These are phyloP conservation scores for Phytophthora cryptogea DNA, from an alignment of 352 stramenopile genomes.

Conservation along the genomic window DNA sequence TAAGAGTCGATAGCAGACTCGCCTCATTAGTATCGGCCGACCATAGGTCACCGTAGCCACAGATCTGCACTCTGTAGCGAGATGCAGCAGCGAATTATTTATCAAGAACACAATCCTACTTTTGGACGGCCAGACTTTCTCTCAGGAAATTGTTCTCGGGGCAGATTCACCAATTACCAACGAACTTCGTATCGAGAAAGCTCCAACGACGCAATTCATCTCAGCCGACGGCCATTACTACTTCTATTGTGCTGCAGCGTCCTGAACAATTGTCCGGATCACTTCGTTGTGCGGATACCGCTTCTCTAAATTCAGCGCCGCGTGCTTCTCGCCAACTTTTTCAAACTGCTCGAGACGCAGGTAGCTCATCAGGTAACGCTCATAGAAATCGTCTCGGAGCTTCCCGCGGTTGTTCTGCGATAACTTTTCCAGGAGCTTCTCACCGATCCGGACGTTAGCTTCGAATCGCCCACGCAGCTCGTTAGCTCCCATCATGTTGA, in stretches of 20 bases:
- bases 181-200: too few species aligned
- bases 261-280: slow-evolving; percentile 38
- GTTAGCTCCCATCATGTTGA: slow-evolving; percentile 42
- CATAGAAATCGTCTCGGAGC: slow-evolving; percentile 41
- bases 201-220: too few species aligned
- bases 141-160: background rate
- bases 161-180: too few species aligned
- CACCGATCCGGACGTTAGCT: slow-evolving; percentile 34
- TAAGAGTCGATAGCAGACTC: slow-evolving; percentile 13
- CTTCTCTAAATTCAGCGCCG: slow-evolving; percentile 25
- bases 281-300: slow-evolving; percentile 42
- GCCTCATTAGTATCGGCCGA: slow-evolving; percentile 8
- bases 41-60: slow-evolving; percentile 5
- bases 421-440: slow-evolving; percentile 34
- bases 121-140: slow-evolving; percentile 6
- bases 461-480: slow-evolving; percentile 39
- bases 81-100: slow-evolving; percentile 25
- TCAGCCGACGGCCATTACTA: slow-evolving; percentile 2
- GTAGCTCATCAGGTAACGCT: slow-evolving; percentile 46
- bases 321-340: slow-evolving; percentile 30
- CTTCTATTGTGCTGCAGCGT: slow-evolving; percentile 33
- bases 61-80: slow-evolving; percentile 27
- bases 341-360: slow-evolving; percentile 40
- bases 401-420: slow-evolving; percentile 22
- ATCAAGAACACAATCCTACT: slow-evolving; percentile 24